Evolutionary conservation across 257 asterid species (phyloP).

Genomic region (Salvia hispanica): DNA sequence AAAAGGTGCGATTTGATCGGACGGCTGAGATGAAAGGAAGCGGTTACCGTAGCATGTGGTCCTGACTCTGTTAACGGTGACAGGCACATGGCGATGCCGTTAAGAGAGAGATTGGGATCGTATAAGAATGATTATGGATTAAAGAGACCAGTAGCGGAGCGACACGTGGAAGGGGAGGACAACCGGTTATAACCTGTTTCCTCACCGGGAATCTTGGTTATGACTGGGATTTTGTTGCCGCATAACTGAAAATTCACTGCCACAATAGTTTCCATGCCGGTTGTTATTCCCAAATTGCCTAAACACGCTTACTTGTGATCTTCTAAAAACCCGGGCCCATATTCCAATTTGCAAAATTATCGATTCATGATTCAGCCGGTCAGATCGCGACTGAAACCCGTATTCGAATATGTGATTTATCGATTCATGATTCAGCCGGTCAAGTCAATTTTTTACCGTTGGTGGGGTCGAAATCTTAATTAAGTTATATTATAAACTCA

Average conservation of each 20-base stretch:
- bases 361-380: too few relatives aligned
- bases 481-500: too few relatives aligned
- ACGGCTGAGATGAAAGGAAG: constrained; percentile 67
- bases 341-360: too few relatives aligned
- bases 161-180: constrained; percentile 42
- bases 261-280: constrained; percentile 30
- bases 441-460: too few relatives aligned
- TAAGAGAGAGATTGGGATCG: constrained; percentile 59
- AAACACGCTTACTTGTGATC: too few relatives aligned
- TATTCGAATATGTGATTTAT: too few relatives aligned
- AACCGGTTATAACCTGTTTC: constrained; percentile 48
- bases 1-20: constrained; percentile 45
- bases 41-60: constrained; percentile 89
- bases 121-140: constrained; percentile 46
- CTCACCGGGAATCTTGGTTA: constrained; percentile 40
- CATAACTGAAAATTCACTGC: constrained; percentile 33
- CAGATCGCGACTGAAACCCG: too few relatives aligned
- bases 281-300: background rate
- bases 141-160: background rate
- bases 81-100: constrained; percentile 95
- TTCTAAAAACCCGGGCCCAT: too few relatives aligned
- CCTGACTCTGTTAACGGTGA: constrained; percentile 92
- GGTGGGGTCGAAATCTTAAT: too few relatives aligned
- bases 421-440: too few relatives aligned
- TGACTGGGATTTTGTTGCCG: constrained; percentile 35